These are phyloP conservation scores for Chrysochromulina parva DNA, from an alignment of 78 protist species.

Conservation along the genomic window DNA sequence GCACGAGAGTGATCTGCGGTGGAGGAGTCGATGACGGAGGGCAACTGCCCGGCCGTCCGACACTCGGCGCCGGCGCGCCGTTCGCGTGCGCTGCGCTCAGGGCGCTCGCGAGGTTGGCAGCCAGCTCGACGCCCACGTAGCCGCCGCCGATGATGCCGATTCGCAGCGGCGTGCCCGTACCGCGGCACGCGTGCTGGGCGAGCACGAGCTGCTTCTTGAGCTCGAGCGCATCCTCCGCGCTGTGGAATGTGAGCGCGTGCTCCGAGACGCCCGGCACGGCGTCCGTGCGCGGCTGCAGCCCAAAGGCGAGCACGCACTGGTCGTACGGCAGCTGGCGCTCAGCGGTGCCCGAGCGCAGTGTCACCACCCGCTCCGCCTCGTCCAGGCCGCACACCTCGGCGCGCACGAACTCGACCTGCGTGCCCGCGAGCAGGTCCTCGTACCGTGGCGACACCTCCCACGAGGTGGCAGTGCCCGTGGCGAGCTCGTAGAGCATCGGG, in stretches of 20 bases:
- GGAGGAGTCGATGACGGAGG: no score
- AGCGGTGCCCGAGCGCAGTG: not conserved
- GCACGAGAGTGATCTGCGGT: no score
- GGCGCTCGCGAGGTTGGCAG: not conserved
- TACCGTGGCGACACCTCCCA: constrained; percentile 1
- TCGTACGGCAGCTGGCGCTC: not conserved
- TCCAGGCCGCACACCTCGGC: not conserved
- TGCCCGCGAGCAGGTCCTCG: not conserved
- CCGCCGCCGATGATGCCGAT: not conserved
- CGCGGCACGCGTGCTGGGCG: no score
- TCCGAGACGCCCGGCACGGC: not conserved
- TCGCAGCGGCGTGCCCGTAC: not conserved
- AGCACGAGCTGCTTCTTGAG: not conserved
- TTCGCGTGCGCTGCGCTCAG: no score
- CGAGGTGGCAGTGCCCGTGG: not conserved
- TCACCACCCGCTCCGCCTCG: not conserved
- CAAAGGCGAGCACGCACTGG: not conserved
- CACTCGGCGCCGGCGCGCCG: no score
- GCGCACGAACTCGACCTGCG: not conserved
- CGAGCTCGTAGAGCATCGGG: constrained; percentile 1
- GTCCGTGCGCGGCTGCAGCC: not conserved
- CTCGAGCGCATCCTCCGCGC: not conserved
- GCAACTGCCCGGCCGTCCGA: no score
- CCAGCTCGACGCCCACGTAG: constrained; percentile 13
- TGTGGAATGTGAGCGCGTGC: not conserved